Base-by-base conservation (phyloP, 805 yeast genomes). In the Starmerella cellae region DNA sequence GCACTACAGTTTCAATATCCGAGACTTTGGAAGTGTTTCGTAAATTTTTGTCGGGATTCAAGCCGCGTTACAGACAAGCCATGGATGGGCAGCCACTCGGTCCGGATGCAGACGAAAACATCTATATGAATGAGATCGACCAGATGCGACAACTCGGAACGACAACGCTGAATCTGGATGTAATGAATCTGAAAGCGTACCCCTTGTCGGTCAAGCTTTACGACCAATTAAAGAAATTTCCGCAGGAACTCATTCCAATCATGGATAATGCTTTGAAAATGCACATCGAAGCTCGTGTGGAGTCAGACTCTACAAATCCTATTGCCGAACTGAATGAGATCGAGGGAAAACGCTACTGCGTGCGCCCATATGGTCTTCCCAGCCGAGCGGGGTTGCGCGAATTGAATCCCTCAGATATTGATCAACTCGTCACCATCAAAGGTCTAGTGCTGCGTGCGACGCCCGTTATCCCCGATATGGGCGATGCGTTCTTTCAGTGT, bases 201-300 rank as follows among this genome's bases (percentile, higher is more conserved):
- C 77, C 80, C 3, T 70, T 77, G 24, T 77, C 96, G 4, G 74
- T 73, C 47, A 83, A 81, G 55, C 65, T 91, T 40, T 91, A 82
- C 62, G 73, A 82, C 56, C 95, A 88, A 61, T 66, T 91, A 50
- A 73, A 84, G 50, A 82, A 84, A 57, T 91, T 87, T 58, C 98
- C 98, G 0, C 96, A 87, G 60, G 98, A 91, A 67, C 83, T 91
- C 30, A 77, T 91, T 42, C 96, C 98, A 10, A 83, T 91, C 54
- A 87, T 91, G 96, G 98, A 91, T 69, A 95, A 87, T 57, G 78
- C 95, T 3, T 72, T 87, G 43, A 85, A 84, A 58, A 95, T 88
- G 58, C 79, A 85, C 55, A 75, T 91, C 75, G 78, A 84, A 21
- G 55, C 59, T 0, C 41, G 58, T 61, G 69, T 53, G 9, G 53